Conservation (phyloP, 331 rosid species). For the Phaseolus coccineus region DNA sequence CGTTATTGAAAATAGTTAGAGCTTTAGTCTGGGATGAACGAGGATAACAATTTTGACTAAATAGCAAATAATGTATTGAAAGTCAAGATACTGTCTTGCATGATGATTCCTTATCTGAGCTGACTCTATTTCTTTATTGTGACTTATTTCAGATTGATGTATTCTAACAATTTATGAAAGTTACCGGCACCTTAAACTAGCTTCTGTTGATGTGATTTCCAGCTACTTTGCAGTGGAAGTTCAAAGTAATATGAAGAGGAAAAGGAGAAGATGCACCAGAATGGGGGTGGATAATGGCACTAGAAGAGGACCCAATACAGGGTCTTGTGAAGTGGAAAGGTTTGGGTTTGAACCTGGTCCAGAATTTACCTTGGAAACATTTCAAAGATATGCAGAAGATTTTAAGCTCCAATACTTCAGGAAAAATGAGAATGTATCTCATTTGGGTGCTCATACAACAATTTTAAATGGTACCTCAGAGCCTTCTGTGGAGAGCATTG, state of each 20-base stretch:
- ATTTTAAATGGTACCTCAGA: slow-evolving; percentile 50
- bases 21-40: neutral
- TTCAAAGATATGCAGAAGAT: slow-evolving; percentile 85
- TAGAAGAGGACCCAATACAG: slow-evolving; percentile 57
- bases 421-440: slow-evolving; percentile 54
- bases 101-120: slow-evolving; percentile 29
- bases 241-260: slow-evolving; percentile 72
- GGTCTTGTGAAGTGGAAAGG: slow-evolving; percentile 68
- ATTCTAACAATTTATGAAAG: slow-evolving; percentile 41
- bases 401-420: slow-evolving; percentile 80
- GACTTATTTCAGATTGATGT: slow-evolving; percentile 48
- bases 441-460: slow-evolving; percentile 51
- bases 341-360: slow-evolving; percentile 99
- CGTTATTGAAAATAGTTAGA: neutral
- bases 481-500: slow-evolving; percentile 85
- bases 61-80: slow-evolving; percentile 10
- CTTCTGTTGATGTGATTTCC: slow-evolving; percentile 45
- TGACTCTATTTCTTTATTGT: slow-evolving; percentile 40
- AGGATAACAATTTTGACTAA: slow-evolving; percentile 24
- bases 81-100: slow-evolving; percentile 28
- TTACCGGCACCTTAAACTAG: slow-evolving; percentile 37
- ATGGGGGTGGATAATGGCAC: slow-evolving; percentile 72
- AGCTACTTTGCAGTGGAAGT: slow-evolving; percentile 37
- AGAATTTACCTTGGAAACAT: slow-evolving; percentile 77
- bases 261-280: slow-evolving; percentile 81